Conservation (phyloP, 192 early-diverging fungal genomes). For the Funneliformis mosseae region DNA sequence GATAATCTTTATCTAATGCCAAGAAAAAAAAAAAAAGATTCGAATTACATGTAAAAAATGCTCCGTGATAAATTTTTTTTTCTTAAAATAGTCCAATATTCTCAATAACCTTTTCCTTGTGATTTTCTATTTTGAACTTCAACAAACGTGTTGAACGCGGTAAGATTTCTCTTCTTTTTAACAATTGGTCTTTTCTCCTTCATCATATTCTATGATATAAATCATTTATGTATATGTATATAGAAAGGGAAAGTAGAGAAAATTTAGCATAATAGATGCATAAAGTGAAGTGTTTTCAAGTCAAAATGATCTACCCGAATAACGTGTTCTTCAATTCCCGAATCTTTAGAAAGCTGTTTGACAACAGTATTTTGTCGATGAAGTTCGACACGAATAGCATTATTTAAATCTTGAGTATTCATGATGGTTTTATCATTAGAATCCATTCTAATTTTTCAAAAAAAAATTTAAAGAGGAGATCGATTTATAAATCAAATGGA, state of each 20-base stretch:
- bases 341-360: not conserved
- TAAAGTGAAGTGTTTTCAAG: not conserved
- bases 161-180: not conserved
- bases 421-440: not conserved
- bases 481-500: not conserved
- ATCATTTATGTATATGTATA: not conserved
- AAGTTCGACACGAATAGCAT: not conserved
- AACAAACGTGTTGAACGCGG: not conserved
- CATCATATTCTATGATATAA: not conserved
- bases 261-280: not conserved
- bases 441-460: not conserved
- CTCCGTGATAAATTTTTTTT: no score
- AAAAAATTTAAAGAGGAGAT: not conserved
- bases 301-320: not conserved
- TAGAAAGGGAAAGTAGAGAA: no score
- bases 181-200: not conserved
- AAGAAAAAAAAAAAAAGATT: not conserved
- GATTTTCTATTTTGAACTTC: not conserved
- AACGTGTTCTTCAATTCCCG: not conserved
- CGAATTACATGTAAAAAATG: no score
- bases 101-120: not conserved
- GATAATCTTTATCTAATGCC: not conserved
- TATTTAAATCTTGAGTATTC: not conserved
- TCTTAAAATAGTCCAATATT: not conserved
- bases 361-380: not conserved